Evolutionary conservation across 352 stramenopile species (phyloP).

Genomic region (Phytophthora idaei): DNA sequence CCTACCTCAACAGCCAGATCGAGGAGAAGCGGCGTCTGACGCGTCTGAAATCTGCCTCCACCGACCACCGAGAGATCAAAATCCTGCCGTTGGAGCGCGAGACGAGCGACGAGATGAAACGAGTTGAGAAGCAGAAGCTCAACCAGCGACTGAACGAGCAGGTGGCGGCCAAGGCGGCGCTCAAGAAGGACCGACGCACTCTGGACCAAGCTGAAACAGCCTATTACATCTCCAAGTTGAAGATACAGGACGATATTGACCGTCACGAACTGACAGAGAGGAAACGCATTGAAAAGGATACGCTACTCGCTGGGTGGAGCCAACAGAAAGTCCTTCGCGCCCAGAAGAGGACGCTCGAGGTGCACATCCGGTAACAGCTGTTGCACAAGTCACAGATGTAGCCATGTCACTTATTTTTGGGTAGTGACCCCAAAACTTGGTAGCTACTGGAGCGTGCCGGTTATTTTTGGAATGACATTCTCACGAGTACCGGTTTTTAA

Average conservation of each 20-base stretch:
- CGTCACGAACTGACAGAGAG: conserved; percentile 25
- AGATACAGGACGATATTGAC: conserved; percentile 43
- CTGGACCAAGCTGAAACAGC: conserved; percentile 65
- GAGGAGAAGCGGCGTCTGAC: conserved; percentile 38
- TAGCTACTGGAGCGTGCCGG: too few relatives aligned
- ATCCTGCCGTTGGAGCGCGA: conserved; percentile 52
- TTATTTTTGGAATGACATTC: too few relatives aligned
- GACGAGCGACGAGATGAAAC: conserved; percentile 35
- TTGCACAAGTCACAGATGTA: conserved; percentile 14
- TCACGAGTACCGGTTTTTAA: too few relatives aligned
- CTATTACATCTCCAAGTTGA: conserved; percentile 59
- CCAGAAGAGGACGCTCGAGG: conserved; percentile 29
- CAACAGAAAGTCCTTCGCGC: conserved; percentile 49
- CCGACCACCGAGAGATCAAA: conserved; percentile 26
- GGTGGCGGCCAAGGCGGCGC: conserved; percentile 46
- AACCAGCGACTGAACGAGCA: conserved; percentile 52
- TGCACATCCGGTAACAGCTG: conserved; percentile 10
- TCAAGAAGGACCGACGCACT: conserved; percentile 39
- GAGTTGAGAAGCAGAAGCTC: conserved; percentile 48
- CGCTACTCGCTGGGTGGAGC: conserved; percentile 49
- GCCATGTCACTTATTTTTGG: neutral
- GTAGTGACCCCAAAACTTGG: too few relatives aligned
- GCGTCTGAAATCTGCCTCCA: conserved; percentile 16
- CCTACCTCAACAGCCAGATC: conserved; percentile 59
- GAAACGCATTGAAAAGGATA: conserved; percentile 42